Percentiles rank a stretch among this genome's conserved stretches.
phyloP scores from a whole-genome alignment of 495 filamentous ascomycete species.

The Sporormia fimetaria region DNA sequence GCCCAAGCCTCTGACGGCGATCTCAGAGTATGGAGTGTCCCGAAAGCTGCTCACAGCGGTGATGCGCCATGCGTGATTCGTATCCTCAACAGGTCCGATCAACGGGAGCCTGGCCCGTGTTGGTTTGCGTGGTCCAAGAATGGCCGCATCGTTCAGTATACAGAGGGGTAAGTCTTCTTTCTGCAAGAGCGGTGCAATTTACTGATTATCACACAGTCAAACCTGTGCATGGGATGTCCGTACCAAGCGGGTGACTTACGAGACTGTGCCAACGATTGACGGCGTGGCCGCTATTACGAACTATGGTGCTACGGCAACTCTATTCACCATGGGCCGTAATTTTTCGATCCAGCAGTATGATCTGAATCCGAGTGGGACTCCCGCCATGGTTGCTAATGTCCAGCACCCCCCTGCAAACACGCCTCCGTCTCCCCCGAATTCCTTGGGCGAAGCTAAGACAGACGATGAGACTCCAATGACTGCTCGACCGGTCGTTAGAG shows the following conservation, averaged over 20 bases:
- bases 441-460: conserved; percentile 50
- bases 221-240: conserved; percentile 93
- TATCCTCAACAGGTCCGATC: conserved; percentile 69
- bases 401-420: conserved; percentile 67
- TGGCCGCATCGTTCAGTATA: conserved; percentile 84
- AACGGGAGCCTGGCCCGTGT: conserved; percentile 63
- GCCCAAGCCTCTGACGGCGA: conserved; percentile 88
- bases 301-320: conserved; percentile 77
- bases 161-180: conserved; percentile 65
- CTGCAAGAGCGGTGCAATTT: too few relatives aligned
- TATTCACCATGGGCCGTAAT: conserved; percentile 84
- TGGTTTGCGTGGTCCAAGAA: conserved; percentile 99
- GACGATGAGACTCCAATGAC: conserved; percentile 29
- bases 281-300: conserved; percentile 71
- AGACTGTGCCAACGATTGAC: conserved; percentile 73
- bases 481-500: conserved; percentile 5
- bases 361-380: conserved; percentile 50
- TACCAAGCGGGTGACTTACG: conserved; percentile 87
- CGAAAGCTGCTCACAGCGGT: conserved; percentile 62
- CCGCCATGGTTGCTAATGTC: conserved; percentile 67
- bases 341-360: conserved; percentile 92
- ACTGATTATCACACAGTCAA: conserved; percentile 46
- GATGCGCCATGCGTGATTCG: conserved; percentile 75
- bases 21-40: conserved; percentile 90
- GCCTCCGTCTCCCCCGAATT: conserved; percentile 67